Percentiles rank a stretch among this genome's conserved stretches.
Conservation (phyloP, 495 filamentous ascomycete species). For the Penicillium simplicissimum region DNA sequence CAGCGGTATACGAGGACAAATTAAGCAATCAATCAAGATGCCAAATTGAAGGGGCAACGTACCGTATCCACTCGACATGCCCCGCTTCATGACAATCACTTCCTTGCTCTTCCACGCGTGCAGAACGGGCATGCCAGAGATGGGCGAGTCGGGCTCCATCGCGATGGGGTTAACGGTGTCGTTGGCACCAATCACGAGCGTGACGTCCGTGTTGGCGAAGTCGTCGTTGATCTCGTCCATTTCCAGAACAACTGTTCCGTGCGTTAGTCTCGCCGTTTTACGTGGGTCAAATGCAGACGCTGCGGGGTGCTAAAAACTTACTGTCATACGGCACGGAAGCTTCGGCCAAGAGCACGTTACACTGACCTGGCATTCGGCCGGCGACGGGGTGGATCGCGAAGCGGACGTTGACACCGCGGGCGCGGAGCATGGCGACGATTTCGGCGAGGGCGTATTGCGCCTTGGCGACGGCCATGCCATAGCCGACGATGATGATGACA, state of each 20-base stretch:
- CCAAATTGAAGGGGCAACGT: slow-evolving; percentile 24
- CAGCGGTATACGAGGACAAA: not conserved
- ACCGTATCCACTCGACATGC: slow-evolving; percentile 81
- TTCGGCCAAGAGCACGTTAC: slow-evolving; percentile 81
- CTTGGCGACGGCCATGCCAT: slow-evolving; percentile 87
- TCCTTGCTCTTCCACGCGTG: slow-evolving; percentile 91
- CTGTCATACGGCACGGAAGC: slow-evolving; percentile 81
- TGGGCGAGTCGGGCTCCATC: slow-evolving; percentile 72
- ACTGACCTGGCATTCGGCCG: slow-evolving; percentile 83
- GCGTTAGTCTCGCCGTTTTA: slow-evolving; percentile 16
- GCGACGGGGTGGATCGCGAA: slow-evolving; percentile 86
- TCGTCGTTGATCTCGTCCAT: slow-evolving; percentile 94
- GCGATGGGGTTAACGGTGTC: slow-evolving; percentile 86
- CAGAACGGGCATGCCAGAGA: slow-evolving; percentile 83
- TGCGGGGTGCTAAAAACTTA: slow-evolving; percentile 21
- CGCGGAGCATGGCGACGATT: slow-evolving; percentile 67
- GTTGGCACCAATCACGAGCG: slow-evolving; percentile 81
- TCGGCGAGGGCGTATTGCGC: slow-evolving; percentile 82
- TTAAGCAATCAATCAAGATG: not conserved
- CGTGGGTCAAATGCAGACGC: not conserved
- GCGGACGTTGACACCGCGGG: slow-evolving; percentile 72
- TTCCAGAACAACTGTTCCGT: slow-evolving; percentile 62
- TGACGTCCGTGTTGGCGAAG: slow-evolving; percentile 78
- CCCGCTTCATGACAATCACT: slow-evolving; percentile 82
- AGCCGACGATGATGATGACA: slow-evolving; percentile 82